phyloP scores from a whole-genome alignment of 2,329 filamentous ascomycete species.

The Fusarium hostae region DNA sequence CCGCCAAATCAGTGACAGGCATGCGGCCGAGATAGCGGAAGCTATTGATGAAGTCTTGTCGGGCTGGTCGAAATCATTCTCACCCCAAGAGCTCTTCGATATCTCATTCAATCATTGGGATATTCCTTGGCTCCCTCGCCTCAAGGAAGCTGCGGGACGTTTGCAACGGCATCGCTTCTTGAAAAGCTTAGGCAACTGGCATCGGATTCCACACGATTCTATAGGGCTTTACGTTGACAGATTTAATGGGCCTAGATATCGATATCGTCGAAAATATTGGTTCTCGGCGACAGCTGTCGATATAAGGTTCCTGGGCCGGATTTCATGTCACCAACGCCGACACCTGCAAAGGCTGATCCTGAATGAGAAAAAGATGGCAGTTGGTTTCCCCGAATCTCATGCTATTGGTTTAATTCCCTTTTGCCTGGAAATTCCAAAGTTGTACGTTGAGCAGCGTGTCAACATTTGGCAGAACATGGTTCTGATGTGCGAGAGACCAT shows the following conservation, averaged over 20 bases:
- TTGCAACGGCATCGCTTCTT: background rate
- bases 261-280: background rate
- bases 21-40: rapidly evolving
- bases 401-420: constrained; percentile 10
- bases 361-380: background rate
- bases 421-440: constrained; percentile 11
- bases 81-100: background rate
- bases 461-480: background rate
- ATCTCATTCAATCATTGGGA: background rate
- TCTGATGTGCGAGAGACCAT: rapidly evolving
- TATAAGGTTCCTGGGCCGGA: no score
- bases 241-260: background rate
- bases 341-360: background rate
- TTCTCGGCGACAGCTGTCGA: constrained; percentile 10
- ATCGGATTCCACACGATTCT: rapidly evolving
- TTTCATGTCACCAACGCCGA: no score
- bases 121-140: background rate
- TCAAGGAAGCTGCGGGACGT: background rate
- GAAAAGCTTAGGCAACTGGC: background rate
- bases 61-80: background rate
- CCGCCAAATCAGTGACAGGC: background rate
- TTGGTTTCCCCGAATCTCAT: background rate
- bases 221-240: rapidly evolving
- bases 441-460: constrained; percentile 9
- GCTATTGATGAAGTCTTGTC: background rate